phyloP scores from a whole-genome alignment of 192 early-diverging fungal species.

The Podila minutissima region DNA sequence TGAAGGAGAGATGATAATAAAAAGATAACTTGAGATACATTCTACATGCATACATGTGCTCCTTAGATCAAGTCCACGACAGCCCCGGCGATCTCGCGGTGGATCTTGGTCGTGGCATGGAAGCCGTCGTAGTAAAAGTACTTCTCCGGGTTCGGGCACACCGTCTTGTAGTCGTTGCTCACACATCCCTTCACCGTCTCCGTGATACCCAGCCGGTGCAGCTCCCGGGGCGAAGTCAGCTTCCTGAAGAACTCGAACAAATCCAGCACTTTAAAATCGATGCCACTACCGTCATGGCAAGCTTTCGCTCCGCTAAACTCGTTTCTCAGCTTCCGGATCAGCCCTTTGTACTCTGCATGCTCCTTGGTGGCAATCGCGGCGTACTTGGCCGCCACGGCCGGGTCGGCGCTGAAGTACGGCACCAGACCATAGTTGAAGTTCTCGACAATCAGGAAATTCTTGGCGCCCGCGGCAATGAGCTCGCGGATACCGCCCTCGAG shows the following conservation, averaged over 20 bases:
- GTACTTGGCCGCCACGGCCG: constrained; percentile 5
- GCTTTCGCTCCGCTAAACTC: constrained; percentile 7
- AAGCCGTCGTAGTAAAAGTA: constrained; percentile 41
- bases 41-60: too few relatives aligned
- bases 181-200: constrained; percentile 29
- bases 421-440: constrained; percentile 17
- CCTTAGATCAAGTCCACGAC: constrained; percentile 15
- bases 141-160: constrained; percentile 28
- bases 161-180: constrained; percentile 39
- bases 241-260: constrained; percentile 1
- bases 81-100: constrained; percentile 18
- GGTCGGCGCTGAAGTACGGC: constrained; percentile 26
- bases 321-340: background rate
- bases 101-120: constrained; percentile 31
- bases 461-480: constrained; percentile 11
- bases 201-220: constrained; percentile 30
- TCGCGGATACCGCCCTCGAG: constrained; percentile 14
- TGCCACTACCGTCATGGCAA: background rate
- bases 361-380: constrained; percentile 3
- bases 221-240: constrained; percentile 3
- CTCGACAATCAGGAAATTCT: constrained; percentile 28
- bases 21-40: too few relatives aligned
- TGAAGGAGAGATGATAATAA: too few relatives aligned
- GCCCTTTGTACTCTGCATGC: constrained; percentile 8
- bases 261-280: constrained; percentile 11